Evolutionary conservation across 2,329 filamentous ascomycete genomes (phyloP).

Genomic region (Achaetomium macrosporum): DNA sequence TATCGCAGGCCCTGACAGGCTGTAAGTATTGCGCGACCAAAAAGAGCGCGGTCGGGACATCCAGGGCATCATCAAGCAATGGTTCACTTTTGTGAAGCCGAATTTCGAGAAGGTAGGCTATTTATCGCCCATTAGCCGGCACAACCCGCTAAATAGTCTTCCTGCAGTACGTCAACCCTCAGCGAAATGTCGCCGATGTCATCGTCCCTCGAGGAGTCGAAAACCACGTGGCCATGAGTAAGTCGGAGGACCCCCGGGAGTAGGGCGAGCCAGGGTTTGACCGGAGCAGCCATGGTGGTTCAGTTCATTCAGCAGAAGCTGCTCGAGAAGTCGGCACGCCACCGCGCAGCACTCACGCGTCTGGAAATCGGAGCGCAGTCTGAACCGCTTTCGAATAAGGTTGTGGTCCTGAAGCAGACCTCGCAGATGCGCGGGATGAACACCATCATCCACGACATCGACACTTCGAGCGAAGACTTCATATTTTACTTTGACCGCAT

Average conservation of each 20-base stretch:
- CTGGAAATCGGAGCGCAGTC: slow-evolving; percentile 68
- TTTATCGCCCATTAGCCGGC: not conserved
- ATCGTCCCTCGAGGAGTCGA: slow-evolving; percentile 94
- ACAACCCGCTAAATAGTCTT: slow-evolving; percentile 10
- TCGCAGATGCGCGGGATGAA: slow-evolving; percentile 82
- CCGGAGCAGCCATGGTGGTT: slow-evolving; percentile 71
- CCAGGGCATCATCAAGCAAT: slow-evolving; percentile 95
- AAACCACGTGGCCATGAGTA: slow-evolving; percentile 84
- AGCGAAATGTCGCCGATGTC: slow-evolving; percentile 85
- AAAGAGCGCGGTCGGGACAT: slow-evolving; percentile 84
- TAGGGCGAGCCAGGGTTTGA: not conserved
- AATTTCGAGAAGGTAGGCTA: slow-evolving; percentile 71
- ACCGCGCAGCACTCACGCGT: slow-evolving; percentile 70
- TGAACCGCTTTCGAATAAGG: slow-evolving; percentile 66
- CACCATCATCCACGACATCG: slow-evolving; percentile 78
- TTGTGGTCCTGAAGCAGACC: slow-evolving; percentile 68
- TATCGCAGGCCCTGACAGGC: not conserved
- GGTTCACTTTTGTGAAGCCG: slow-evolving; percentile 93
- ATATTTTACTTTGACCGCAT: slow-evolving; percentile 96
- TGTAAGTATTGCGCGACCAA: slow-evolving; percentile 74
- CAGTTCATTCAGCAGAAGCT: slow-evolving; percentile 88
- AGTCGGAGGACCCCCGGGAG: slow-evolving; percentile 25
- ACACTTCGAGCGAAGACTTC: slow-evolving; percentile 79
- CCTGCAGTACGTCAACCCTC: slow-evolving; percentile 75
- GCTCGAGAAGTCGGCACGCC: slow-evolving; percentile 75